phyloP scores from a whole-genome alignment of 2,329 filamentous ascomycete species.

The Endoconidiophora laricicola region DNA sequence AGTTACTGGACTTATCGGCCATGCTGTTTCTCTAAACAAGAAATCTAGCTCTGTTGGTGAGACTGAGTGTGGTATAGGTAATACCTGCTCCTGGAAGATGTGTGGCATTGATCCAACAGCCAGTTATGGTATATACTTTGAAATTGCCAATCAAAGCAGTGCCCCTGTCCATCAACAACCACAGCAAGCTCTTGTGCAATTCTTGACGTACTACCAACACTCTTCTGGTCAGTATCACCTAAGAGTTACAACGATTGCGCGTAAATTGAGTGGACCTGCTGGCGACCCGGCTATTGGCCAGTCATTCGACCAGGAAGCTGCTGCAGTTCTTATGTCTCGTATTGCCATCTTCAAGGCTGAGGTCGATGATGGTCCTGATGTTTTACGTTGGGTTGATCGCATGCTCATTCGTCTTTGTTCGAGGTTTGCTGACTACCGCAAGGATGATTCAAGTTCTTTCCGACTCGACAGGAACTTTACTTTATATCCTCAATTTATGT shows the following conservation, averaged over 20 bases:
- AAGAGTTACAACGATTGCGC: constrained; percentile 81
- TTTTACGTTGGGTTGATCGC: constrained; percentile 91
- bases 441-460: constrained; percentile 96
- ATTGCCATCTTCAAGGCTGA: constrained; percentile 99
- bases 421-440: constrained; percentile 91
- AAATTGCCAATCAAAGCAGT: constrained; percentile 87
- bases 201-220: constrained; percentile 97
- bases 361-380: constrained; percentile 95
- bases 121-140: constrained; percentile 93
- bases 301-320: constrained; percentile 95
- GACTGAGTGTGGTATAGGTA: constrained; percentile 94
- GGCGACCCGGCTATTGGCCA: constrained; percentile 91
- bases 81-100: constrained; percentile 99
- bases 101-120: constrained; percentile 89
- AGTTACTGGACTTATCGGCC: constrained; percentile 90
- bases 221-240: constrained; percentile 92
- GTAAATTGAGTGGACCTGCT: constrained; percentile 80
- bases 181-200: constrained; percentile 92
- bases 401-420: constrained; percentile 97
- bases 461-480: constrained; percentile 97
- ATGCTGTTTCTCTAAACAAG: constrained; percentile 93
- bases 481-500: constrained; percentile 98
- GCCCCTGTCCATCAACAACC: constrained; percentile 69
- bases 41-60: constrained; percentile 94
- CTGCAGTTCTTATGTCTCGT: constrained; percentile 94